Percentiles rank a stretch among this genome's conserved stretches.
Conservation (phyloP, 768 basidiomycete species). For the Rhizopogon vinicolor region DNA sequence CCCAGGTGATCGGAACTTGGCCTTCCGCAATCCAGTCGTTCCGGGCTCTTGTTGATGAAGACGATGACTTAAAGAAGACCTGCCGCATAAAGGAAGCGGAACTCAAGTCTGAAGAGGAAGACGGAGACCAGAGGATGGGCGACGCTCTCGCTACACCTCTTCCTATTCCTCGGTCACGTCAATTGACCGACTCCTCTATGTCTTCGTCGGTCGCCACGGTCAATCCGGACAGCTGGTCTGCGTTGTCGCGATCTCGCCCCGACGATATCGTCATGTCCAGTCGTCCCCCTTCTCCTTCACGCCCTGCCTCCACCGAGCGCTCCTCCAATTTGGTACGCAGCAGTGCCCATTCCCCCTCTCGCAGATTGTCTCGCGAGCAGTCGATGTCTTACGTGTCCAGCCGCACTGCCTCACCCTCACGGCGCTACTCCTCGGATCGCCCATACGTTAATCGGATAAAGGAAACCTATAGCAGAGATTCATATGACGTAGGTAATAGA, state of each 20-base stretch:
- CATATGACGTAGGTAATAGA: conserved; percentile 15
- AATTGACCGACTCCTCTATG: not conserved
- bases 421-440: conserved; percentile 22
- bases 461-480: conserved; percentile 18
- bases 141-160: not conserved
- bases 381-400: conserved; percentile 25
- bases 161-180: conserved; percentile 19
- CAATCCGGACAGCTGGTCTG: not conserved
- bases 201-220: not conserved
- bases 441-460: conserved; percentile 15
- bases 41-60: conserved; percentile 24
- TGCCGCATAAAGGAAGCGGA: conserved; percentile 10
- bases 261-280: conserved; percentile 2
- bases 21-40: conserved; percentile 24
- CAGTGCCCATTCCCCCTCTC: conserved; percentile 19
- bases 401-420: conserved; percentile 21
- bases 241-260: conserved; percentile 17
- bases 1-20: conserved; percentile 20
- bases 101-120: not conserved
- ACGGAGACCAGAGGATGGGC: not conserved
- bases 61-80: conserved; percentile 19
- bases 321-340: conserved; percentile 22
- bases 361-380: conserved; percentile 5
- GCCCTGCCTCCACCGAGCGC: conserved; percentile 18
- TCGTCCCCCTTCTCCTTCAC: conserved; percentile 21